These are phyloP conservation scores for Saturnispora dispora DNA, from an alignment of 805 yeast species.

Conservation along the genomic window DNA sequence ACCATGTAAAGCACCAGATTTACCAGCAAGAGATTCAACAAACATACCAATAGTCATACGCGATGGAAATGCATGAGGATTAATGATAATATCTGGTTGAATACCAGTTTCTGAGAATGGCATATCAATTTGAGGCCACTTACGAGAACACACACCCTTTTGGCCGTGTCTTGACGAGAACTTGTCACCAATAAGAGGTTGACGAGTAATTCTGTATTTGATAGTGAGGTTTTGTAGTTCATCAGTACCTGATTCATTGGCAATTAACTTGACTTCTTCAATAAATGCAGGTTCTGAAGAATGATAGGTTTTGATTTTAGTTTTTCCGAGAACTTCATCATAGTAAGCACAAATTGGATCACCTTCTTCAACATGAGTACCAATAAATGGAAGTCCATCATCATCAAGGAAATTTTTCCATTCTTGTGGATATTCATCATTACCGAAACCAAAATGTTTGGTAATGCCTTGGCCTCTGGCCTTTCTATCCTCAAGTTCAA, in stretches of 20 bases:
- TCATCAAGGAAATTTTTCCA: slow-evolving; percentile 85
- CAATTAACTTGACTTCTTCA: slow-evolving; percentile 87
- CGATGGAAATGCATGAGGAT: slow-evolving; percentile 99
- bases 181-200: slow-evolving; percentile 94
- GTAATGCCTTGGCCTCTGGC: slow-evolving; percentile 91
- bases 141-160: slow-evolving; percentile 96
- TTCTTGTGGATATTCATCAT: slow-evolving; percentile 82
- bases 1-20: slow-evolving; percentile 97
- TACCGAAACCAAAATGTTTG: slow-evolving; percentile 90
- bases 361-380: slow-evolving; percentile 83
- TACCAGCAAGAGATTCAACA: slow-evolving; percentile 97
- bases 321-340: slow-evolving; percentile 85
- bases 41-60: slow-evolving; percentile 99
- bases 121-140: slow-evolving; percentile 96
- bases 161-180: slow-evolving; percentile 97
- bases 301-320: slow-evolving; percentile 87
- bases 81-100: slow-evolving; percentile 94
- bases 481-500: slow-evolving; percentile 69
- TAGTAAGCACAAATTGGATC: slow-evolving; percentile 91
- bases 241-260: slow-evolving; percentile 67
- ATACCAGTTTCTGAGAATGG: slow-evolving; percentile 95
- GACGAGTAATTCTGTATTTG: slow-evolving; percentile 83
- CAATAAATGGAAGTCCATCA: slow-evolving; percentile 90
- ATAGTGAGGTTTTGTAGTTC: slow-evolving; percentile 83
- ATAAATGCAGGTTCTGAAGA: slow-evolving; percentile 90